These are phyloP conservation scores for Aureobasidium melanogenum DNA, from an alignment of 2,329 filamentous ascomycete species.

Conservation along the genomic window DNA sequence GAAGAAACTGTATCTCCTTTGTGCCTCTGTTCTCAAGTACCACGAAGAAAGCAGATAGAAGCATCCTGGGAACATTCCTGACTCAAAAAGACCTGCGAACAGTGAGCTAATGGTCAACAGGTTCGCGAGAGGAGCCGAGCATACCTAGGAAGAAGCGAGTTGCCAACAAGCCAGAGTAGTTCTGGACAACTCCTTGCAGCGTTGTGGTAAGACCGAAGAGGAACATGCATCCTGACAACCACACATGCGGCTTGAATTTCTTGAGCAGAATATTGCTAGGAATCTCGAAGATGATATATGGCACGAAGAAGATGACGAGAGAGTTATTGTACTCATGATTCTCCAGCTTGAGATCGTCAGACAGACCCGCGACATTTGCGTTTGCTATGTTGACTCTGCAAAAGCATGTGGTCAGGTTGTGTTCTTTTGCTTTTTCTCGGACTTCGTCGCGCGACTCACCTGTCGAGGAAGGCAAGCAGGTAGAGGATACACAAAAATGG, in stretches of 20 bases:
- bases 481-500: slow-evolving; percentile 44
- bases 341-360: slow-evolving; percentile 35
- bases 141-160: slow-evolving; percentile 77
- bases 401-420: background rate
- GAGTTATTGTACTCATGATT: slow-evolving; percentile 41
- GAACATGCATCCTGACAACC: slow-evolving; percentile 64
- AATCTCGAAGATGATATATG: slow-evolving; percentile 46
- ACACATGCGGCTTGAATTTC: slow-evolving; percentile 43
- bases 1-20: slow-evolving; percentile 89
- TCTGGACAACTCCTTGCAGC: slow-evolving; percentile 68
- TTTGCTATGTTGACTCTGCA: slow-evolving; percentile 45
- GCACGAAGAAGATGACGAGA: slow-evolving; percentile 47
- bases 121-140: slow-evolving; percentile 25
- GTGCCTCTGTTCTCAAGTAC: slow-evolving; percentile 81
- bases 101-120: background rate
- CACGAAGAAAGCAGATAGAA: slow-evolving; percentile 50
- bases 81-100: slow-evolving; percentile 58
- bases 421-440: background rate
- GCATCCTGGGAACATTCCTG: slow-evolving; percentile 57
- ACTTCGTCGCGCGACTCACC: slow-evolving; percentile 19
- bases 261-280: slow-evolving; percentile 45
- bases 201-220: slow-evolving; percentile 68
- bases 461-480: slow-evolving; percentile 40
- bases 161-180: slow-evolving; percentile 65
- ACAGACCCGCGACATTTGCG: slow-evolving; percentile 43